These are phyloP conservation scores for Populus nigra DNA, from an alignment of 345 rosid species.

Conservation along the genomic window DNA sequence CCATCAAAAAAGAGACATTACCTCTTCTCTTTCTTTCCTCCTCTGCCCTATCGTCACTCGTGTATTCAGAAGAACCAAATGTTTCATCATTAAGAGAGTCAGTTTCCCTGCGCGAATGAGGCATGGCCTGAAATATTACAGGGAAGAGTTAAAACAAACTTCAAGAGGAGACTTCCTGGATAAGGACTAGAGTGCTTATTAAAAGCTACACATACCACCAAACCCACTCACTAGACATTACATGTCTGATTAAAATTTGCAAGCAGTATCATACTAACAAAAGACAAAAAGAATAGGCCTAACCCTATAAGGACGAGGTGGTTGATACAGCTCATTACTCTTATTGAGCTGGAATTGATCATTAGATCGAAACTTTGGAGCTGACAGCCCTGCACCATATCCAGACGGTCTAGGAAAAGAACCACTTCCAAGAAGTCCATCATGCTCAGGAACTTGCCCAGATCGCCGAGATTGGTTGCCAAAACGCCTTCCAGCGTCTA, in stretches of 20 bases:
- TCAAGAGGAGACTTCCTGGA: neutral
- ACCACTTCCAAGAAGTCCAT: constrained; percentile 97
- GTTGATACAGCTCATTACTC: constrained; percentile 86
- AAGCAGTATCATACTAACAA: neutral
- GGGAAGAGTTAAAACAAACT: neutral
- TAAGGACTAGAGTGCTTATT: neutral
- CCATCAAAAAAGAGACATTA: constrained; percentile 26
- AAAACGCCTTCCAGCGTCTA: constrained; percentile 68
- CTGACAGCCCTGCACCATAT: constrained; percentile 54
- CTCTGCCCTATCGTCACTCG: constrained; percentile 85
- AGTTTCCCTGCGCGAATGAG: constrained; percentile 61
- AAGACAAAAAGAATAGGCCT: constrained; percentile 15
- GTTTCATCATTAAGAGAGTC: constrained; percentile 89
- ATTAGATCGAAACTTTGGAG: constrained; percentile 57
- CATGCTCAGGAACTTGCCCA: constrained; percentile 89
- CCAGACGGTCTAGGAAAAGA: constrained; percentile 84
- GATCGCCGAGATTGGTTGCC: constrained; percentile 70
- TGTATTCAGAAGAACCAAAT: constrained; percentile 78
- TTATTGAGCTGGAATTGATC: constrained; percentile 60
- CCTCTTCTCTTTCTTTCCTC: constrained; percentile 98
- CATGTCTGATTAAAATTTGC: neutral
- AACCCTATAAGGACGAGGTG: constrained; percentile 96
- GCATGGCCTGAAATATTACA: constrained; percentile 57
- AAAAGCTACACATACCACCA: neutral
- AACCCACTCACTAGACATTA: neutral